These are phyloP conservation scores for Dendryphion nanum DNA, from an alignment of 2,329 filamentous ascomycete species.

Conservation along the genomic window DNA sequence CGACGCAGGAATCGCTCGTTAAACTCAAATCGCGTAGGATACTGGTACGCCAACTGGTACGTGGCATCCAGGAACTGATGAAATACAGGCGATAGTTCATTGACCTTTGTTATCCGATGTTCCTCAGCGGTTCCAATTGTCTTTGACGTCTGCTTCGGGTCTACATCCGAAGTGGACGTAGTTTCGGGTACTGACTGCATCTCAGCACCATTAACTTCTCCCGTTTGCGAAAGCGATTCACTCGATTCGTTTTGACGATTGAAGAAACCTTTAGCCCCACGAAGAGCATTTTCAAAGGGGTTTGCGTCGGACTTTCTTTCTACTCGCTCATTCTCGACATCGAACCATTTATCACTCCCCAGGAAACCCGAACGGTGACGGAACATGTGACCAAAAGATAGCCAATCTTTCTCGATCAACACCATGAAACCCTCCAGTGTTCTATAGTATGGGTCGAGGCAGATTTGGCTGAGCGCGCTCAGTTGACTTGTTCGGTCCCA, in stretches of 20 bases:
- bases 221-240: slow-evolving; percentile 58
- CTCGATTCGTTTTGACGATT: slow-evolving; percentile 72
- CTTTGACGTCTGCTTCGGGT: slow-evolving; percentile 27
- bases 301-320: slow-evolving; percentile 60
- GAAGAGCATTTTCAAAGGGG: slow-evolving; percentile 79
- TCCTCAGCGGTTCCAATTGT: slow-evolving; percentile 49
- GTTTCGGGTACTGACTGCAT: slow-evolving; percentile 48
- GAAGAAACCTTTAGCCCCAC: slow-evolving; percentile 86
- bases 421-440: slow-evolving; percentile 94
- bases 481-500: slow-evolving; percentile 98
- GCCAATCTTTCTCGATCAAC: slow-evolving; percentile 94
- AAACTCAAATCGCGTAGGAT: slow-evolving; percentile 89
- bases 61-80: slow-evolving; percentile 96
- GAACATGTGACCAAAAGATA: slow-evolving; percentile 98
- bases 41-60: slow-evolving; percentile 83
- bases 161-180: slow-evolving; percentile 39
- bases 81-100: slow-evolving; percentile 93
- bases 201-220: slow-evolving; percentile 52
- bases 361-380: slow-evolving; percentile 85
- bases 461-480: slow-evolving; percentile 85
- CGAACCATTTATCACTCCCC: slow-evolving; percentile 92
- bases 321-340: slow-evolving; percentile 76
- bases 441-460: slow-evolving; percentile 92
- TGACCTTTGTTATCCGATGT: slow-evolving; percentile 73
- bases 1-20: slow-evolving; percentile 90